Percentiles rank a stretch among this genome's conserved stretches.
Conservation (phyloP, 1,139 yeast genomes). For the Meyerozyma sp. region DNA sequence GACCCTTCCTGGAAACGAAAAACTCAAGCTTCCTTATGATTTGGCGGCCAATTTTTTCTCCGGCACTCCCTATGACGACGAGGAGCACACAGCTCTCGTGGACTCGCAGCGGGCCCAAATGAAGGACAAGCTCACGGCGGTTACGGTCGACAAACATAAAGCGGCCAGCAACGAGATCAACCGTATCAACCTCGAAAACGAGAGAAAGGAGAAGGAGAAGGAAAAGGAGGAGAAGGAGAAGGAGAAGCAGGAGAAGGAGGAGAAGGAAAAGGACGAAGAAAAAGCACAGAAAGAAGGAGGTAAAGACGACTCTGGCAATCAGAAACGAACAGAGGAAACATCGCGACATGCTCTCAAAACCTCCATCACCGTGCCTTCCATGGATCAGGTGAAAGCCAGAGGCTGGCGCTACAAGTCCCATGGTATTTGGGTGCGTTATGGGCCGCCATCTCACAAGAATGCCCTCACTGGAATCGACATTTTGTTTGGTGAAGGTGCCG, state of each 20-base stretch:
- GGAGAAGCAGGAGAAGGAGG: not conserved
- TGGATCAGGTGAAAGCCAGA: conserved; percentile 19
- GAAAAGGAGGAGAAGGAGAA: not conserved
- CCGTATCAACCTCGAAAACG: conserved; percentile 8
- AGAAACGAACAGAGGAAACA: conserved; percentile 3
- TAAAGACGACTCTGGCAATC: too few relatives aligned
- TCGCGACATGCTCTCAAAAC: conserved; percentile 20
- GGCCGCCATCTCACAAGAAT: conserved; percentile 15
- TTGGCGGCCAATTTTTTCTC: conserved; percentile 26
- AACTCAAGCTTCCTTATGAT: conserved; percentile 22
- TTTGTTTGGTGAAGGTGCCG: conserved; percentile 66
- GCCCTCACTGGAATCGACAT: conserved; percentile 50
- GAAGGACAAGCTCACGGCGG: conserved; percentile 9
- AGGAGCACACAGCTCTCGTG: conserved; percentile 18
- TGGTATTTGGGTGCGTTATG: conserved; percentile 50
- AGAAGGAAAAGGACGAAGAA: too few relatives aligned
- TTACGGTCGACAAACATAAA: conserved; percentile 13
- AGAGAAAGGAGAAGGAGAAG: conserved; percentile 4
- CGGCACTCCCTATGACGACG: conserved; percentile 22
- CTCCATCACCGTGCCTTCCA: conserved; percentile 24
- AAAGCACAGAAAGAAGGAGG: too few relatives aligned
- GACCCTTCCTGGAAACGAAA: conserved; percentile 28
- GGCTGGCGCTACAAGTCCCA: conserved; percentile 35
- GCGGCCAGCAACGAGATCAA: conserved; percentile 12
- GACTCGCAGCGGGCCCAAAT: conserved; percentile 7